A percentile compares a stretch with the other conserved stretches of the same genome.
Conservation (phyloP, 768 basidiomycete species). For the button mushroom (Agaricus bisporus) region DNA sequence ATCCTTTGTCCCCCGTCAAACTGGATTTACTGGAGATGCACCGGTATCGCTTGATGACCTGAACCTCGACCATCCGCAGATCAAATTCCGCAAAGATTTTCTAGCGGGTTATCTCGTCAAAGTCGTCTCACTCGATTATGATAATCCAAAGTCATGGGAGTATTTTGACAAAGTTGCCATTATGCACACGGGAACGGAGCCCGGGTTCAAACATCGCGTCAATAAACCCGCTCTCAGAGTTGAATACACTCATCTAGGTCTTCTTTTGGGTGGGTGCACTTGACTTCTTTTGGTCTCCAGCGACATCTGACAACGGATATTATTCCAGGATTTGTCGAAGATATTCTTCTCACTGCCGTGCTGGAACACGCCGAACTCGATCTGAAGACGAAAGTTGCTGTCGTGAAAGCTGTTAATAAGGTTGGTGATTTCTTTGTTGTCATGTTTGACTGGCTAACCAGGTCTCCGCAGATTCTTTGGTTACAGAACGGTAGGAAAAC, state of each 20-base stretch:
- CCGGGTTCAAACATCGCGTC: background rate
- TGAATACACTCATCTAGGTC: slow-evolving; percentile 32
- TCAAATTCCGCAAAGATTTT: slow-evolving; percentile 40
- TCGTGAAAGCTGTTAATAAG: slow-evolving; percentile 39
- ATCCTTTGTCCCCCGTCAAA: slow-evolving; percentile 29
- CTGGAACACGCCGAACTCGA: slow-evolving; percentile 31
- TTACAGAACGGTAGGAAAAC: slow-evolving; percentile 31
- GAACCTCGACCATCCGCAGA: slow-evolving; percentile 35
- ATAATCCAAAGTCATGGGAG: slow-evolving; percentile 34
- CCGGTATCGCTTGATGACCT: slow-evolving; percentile 34
- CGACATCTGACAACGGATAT: background rate
- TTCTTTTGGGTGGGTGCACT: slow-evolving; percentile 21
- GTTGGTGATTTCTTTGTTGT: slow-evolving; percentile 18
- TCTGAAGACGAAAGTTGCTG: slow-evolving; percentile 31
- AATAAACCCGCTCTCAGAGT: slow-evolving; percentile 28
- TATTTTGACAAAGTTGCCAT: slow-evolving; percentile 42
- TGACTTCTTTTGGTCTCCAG: background rate
- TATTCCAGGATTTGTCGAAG: slow-evolving; percentile 35
- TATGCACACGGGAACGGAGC: slow-evolving; percentile 37
- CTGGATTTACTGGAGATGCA: slow-evolving; percentile 34
- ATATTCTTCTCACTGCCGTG: slow-evolving; percentile 35
- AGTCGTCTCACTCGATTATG: slow-evolving; percentile 40
- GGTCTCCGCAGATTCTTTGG: slow-evolving; percentile 35
- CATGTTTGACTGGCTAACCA: background rate
- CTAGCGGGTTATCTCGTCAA: slow-evolving; percentile 26